Conservation (phyloP, 1,139 yeast species). For the Taphrina confusa region DNA sequence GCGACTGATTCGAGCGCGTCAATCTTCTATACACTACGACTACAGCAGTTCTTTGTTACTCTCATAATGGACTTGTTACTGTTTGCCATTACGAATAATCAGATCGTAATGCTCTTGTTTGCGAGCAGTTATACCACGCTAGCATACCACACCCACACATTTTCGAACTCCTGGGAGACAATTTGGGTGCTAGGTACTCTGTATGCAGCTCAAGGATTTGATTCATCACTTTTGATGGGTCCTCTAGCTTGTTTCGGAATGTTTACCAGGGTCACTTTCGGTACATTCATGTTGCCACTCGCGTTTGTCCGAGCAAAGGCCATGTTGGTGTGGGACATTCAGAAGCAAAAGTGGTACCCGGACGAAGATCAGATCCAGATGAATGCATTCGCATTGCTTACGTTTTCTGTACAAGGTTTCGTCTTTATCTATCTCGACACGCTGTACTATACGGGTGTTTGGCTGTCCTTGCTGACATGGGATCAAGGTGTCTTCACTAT, state of each 20-base stretch:
- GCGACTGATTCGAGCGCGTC: slow-evolving; percentile 44
- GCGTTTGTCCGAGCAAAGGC: slow-evolving; percentile 43
- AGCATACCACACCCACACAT: slow-evolving; percentile 81
- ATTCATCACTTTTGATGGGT: slow-evolving; percentile 54
- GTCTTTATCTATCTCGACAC: slow-evolving; percentile 62
- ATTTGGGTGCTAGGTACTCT: slow-evolving; percentile 51
- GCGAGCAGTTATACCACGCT: slow-evolving; percentile 60
- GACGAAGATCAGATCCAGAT: slow-evolving; percentile 43
- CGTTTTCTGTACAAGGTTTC: slow-evolving; percentile 46
- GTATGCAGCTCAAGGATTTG: neutral
- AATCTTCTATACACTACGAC: slow-evolving; percentile 61
- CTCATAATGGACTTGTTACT: slow-evolving; percentile 38
- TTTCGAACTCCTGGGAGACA: slow-evolving; percentile 86
- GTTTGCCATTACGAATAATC: neutral
- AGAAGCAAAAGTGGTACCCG: slow-evolving; percentile 39
- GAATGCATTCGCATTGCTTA: slow-evolving; percentile 26
- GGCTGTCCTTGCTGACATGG: slow-evolving; percentile 29
- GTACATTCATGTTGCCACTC: slow-evolving; percentile 61
- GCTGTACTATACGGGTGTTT: slow-evolving; percentile 42
- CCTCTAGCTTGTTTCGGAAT: slow-evolving; percentile 62
- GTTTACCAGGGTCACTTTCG: slow-evolving; percentile 83
- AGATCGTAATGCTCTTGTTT: slow-evolving; percentile 15
- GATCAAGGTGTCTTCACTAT: slow-evolving; percentile 63
- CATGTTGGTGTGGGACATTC: slow-evolving; percentile 43
- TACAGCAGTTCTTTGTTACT: slow-evolving; percentile 57